phyloP scores from a whole-genome alignment of 768 basidiomycete species.

The Panaeolus papilionaceus region DNA sequence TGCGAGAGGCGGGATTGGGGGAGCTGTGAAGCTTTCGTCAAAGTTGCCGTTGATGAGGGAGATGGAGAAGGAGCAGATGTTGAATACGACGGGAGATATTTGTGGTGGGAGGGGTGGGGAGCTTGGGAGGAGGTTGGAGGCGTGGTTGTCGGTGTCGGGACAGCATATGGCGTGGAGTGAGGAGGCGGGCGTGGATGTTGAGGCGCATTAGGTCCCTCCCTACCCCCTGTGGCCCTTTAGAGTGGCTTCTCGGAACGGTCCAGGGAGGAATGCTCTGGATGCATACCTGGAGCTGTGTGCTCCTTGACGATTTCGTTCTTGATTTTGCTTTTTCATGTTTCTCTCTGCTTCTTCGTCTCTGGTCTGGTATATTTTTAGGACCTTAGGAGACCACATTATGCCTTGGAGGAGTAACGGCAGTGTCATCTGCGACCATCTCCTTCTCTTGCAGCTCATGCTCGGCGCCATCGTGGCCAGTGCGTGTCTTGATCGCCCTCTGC shows the following conservation, averaged over 20 bases:
- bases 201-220: not conserved
- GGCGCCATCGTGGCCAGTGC: not conserved
- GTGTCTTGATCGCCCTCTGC: not conserved
- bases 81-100: conserved; percentile 75
- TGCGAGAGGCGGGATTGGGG: conserved; percentile 6
- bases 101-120: conserved; percentile 84
- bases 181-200: not conserved
- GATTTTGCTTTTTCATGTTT: not conserved
- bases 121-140: conserved; percentile 76
- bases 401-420: not conserved
- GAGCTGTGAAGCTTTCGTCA: conserved; percentile 38
- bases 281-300: not conserved
- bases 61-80: conserved; percentile 71
- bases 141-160: conserved; percentile 64
- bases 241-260: not conserved
- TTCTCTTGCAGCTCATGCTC: not conserved
- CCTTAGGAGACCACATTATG: conserved; percentile 3
- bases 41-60: conserved; percentile 63
- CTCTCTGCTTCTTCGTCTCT: not conserved
- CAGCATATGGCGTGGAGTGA: not conserved
- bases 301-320: not conserved
- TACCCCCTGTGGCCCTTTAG: not conserved
- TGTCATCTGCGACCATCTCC: not conserved
- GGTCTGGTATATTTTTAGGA: conserved; percentile 14
- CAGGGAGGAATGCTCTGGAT: not conserved